phyloP scores from a whole-genome alignment of 768 basidiomycete genomes.

The Kwoniella sp. region DNA sequence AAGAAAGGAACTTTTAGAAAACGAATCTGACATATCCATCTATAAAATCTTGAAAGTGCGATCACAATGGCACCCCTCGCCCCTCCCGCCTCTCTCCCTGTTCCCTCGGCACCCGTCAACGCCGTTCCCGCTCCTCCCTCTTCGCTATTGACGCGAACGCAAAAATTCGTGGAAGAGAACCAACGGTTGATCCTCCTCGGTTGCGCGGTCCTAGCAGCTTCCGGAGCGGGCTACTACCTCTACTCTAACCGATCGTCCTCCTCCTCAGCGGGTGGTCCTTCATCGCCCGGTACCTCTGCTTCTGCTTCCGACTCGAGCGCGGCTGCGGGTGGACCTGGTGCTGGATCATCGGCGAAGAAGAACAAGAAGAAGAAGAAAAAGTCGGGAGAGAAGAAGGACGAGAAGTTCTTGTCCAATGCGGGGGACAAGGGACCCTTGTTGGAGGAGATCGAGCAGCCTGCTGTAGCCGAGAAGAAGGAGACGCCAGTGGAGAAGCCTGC shows the following conservation, averaged over 20 bases:
- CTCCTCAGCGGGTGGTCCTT: constrained; percentile 50
- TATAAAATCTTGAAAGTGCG: not conserved
- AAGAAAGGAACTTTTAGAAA: too few species aligned
- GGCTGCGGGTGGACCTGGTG: constrained; percentile 4
- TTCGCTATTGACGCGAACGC: constrained; percentile 36
- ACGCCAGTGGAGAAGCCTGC: constrained; percentile 18
- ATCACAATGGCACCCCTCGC: constrained; percentile 29
- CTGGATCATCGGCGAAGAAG: constrained; percentile 55
- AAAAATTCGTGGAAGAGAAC: constrained; percentile 63
- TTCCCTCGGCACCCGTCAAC: constrained; percentile 6
- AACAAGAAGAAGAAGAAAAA: constrained; percentile 67
- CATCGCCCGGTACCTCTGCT: constrained; percentile 56
- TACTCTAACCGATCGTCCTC: constrained; percentile 46
- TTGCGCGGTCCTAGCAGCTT: constrained; percentile 68
- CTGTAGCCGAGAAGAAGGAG: constrained; percentile 27
- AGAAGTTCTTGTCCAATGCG: constrained; percentile 30
- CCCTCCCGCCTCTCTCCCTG: constrained; percentile 16
- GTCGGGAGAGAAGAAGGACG: constrained; percentile 52
- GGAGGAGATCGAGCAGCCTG: constrained; percentile 63
- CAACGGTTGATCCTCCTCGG: constrained; percentile 74
- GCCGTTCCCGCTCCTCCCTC: constrained; percentile 17
- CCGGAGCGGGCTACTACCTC: constrained; percentile 73
- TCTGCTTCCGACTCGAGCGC: constrained; percentile 15
- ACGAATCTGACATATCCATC: too few species aligned
- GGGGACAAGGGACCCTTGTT: constrained; percentile 70